These are phyloP conservation scores for Trichocladium antarcticum DNA, from an alignment of 495 filamentous ascomycete species.

Conservation along the genomic window DNA sequence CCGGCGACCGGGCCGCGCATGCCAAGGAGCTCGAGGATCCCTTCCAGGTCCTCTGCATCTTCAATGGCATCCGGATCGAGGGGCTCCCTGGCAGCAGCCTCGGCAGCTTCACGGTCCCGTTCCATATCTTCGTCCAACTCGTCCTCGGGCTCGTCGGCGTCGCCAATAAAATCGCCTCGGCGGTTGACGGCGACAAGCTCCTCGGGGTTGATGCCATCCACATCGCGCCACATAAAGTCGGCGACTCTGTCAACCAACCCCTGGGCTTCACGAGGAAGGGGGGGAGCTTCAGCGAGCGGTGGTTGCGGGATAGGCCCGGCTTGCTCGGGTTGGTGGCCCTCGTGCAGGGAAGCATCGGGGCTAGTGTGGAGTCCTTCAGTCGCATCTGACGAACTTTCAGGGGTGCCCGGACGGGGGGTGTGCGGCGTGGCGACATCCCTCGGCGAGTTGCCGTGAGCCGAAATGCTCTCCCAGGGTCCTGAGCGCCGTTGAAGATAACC, in stretches of 20 bases:
- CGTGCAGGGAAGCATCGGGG: background rate
- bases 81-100: conserved; percentile 34
- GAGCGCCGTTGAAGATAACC: too few relatives aligned
- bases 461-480: background rate
- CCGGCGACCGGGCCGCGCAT: conserved; percentile 89
- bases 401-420: too few relatives aligned
- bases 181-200: conserved; percentile 20
- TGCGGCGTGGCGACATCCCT: too few relatives aligned
- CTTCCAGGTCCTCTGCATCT: conserved; percentile 94
- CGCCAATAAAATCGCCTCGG: conserved; percentile 28
- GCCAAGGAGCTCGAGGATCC: conserved; percentile 88
- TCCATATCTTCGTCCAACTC: conserved; percentile 15
- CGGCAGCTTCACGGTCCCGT: conserved; percentile 26
- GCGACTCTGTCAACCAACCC: conserved; percentile 30
- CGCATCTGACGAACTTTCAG: too few relatives aligned
- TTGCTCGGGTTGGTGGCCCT: too few relatives aligned
- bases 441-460: too few relatives aligned
- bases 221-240: conserved; percentile 39
- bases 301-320: too few relatives aligned
- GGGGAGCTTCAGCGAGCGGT: background rate
- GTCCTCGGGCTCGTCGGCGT: conserved; percentile 15
- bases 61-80: conserved; percentile 48
- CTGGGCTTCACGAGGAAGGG: conserved; percentile 15
- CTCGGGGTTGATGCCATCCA: conserved; percentile 26
- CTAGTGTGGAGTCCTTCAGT: background rate